Percentiles rank a stretch among this genome's conserved stretches.
phyloP scores from a whole-genome alignment of 371 early-diverging fungal genomes.

The Mortierella sp. region DNA sequence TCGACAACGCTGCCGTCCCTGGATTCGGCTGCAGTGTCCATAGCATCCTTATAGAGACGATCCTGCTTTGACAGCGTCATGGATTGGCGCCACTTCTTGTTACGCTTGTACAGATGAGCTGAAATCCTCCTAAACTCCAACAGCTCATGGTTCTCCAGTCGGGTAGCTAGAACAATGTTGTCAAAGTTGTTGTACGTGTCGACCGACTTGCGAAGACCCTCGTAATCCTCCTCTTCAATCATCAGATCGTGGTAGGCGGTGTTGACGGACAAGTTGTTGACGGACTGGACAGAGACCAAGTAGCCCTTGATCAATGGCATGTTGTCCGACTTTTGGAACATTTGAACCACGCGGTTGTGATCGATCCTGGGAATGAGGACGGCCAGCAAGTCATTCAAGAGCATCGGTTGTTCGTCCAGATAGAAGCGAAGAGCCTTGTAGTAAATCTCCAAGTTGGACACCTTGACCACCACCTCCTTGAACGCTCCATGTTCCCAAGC shows the following conservation, averaged over 20 bases:
- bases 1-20: slow-evolving; percentile 88
- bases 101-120: slow-evolving; percentile 92
- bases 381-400: slow-evolving; percentile 90
- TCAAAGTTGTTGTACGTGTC: slow-evolving; percentile 94
- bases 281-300: slow-evolving; percentile 89
- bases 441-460: slow-evolving; percentile 94
- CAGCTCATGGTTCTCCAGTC: slow-evolving; percentile 94
- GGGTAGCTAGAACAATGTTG: slow-evolving; percentile 86
- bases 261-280: slow-evolving; percentile 94
- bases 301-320: slow-evolving; percentile 95
- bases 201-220: slow-evolving; percentile 89
- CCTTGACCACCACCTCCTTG: slow-evolving; percentile 96
- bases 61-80: slow-evolving; percentile 96
- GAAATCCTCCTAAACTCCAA: slow-evolving; percentile 98
- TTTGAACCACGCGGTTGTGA: slow-evolving; percentile 95
- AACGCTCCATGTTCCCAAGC: slow-evolving; percentile 96
- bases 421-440: slow-evolving; percentile 97
- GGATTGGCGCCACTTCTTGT: slow-evolving; percentile 95
- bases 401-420: slow-evolving; percentile 92
- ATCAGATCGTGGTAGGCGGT: slow-evolving; percentile 93
- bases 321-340: slow-evolving; percentile 96
- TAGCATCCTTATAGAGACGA: slow-evolving; percentile 95
- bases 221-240: slow-evolving; percentile 97
- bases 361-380: slow-evolving; percentile 92
- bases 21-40: slow-evolving; percentile 95